Conservation (phyloP, 2,329 filamentous ascomycete species). For the Coleophoma crateriformis region DNA sequence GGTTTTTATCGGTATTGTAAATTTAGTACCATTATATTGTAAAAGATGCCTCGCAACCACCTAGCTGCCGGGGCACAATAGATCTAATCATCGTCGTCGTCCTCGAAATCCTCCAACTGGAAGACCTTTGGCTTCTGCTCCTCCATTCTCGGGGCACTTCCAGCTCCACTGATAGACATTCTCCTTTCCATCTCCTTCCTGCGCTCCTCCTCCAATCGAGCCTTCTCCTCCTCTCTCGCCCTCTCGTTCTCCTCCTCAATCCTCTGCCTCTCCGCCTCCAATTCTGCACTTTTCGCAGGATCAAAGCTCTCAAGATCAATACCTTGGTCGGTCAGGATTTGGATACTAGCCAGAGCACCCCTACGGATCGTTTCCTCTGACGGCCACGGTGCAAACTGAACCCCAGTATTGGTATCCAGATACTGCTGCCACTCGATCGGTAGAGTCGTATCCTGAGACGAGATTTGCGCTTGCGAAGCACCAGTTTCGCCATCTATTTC, state of each 20-base stretch:
- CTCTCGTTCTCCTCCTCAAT: constrained; percentile 24
- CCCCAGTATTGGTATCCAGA: constrained; percentile 48
- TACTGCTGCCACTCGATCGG: constrained; percentile 29
- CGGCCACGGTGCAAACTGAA: constrained; percentile 74
- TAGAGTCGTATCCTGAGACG: constrained; percentile 20
- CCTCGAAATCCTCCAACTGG: constrained; percentile 34
- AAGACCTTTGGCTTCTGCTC: constrained; percentile 33
- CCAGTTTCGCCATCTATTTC: constrained; percentile 16
- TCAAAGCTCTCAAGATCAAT: constrained; percentile 57
- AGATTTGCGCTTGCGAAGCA: constrained; percentile 11
- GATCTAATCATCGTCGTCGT: constrained; percentile 25
- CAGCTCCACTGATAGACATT: constrained; percentile 13
- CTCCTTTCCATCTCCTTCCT: constrained; percentile 18
- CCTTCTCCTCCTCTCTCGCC: constrained; percentile 19
- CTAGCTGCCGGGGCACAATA: too few species aligned
- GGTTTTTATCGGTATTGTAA: too few species aligned
- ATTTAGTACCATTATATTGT: too few species aligned
- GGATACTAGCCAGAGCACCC: constrained; percentile 61
- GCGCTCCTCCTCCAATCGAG: constrained; percentile 25
- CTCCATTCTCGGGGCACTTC: constrained; percentile 12
- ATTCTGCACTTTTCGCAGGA: constrained; percentile 35
- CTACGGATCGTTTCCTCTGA: constrained; percentile 61
- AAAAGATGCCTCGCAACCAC: too few species aligned
- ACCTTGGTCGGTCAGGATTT: constrained; percentile 56
- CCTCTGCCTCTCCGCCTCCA: constrained; percentile 26